A percentile compares a stretch with the other conserved stretches of the same genome.
These are phyloP conservation scores for Houttuynia cordata DNA, from an alignment of 164 flowering plant genomes.

Conservation along the genomic window DNA sequence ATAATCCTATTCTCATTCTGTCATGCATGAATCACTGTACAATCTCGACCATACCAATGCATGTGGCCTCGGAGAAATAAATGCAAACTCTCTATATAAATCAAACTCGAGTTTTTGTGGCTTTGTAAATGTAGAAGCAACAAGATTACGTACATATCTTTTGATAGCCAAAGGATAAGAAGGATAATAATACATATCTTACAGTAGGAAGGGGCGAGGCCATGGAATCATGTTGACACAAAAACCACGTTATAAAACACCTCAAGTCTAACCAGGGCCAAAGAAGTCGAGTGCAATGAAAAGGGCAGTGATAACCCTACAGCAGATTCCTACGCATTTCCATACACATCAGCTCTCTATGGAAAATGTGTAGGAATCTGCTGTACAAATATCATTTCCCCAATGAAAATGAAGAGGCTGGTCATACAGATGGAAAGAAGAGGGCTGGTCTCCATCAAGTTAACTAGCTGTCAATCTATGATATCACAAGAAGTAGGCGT, in stretches of 20 bases:
- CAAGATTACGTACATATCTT: no score
- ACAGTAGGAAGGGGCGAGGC: neutral
- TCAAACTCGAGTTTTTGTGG: neutral
- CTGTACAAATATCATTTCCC: no score
- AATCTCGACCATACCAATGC: no score
- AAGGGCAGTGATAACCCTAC: no score
- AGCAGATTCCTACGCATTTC: no score
- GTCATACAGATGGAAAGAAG: neutral
- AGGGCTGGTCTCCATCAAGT: neutral
- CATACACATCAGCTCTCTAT: no score
- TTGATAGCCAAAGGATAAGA: no score
- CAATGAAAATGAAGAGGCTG: neutral
- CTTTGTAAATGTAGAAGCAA: neutral
- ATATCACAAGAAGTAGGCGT: neutral
- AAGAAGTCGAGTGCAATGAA: neutral
- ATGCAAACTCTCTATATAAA: no score
- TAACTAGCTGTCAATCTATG: neutral
- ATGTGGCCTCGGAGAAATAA: no score
- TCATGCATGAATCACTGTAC: no score
- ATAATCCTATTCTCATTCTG: no score
- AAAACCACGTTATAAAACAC: neutral
- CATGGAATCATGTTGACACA: neutral
- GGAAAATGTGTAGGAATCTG: no score
- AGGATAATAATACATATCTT: neutral
- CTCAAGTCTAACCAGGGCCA: neutral